Conservation (phyloP, 176 grass and related monocot genomes). For the Chloris gayana region DNA sequence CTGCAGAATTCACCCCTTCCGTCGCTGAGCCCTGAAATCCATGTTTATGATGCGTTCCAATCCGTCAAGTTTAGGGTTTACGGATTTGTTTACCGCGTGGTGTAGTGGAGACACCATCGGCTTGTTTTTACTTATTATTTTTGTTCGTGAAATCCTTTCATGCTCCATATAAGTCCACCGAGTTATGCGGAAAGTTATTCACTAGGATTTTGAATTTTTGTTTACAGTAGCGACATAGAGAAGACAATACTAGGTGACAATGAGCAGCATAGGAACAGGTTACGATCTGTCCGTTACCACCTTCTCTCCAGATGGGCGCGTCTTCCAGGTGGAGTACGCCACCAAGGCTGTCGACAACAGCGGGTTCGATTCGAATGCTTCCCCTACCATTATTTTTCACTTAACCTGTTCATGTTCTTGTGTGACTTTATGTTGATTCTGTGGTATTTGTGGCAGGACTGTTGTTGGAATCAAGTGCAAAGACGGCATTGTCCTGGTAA, state of each 20-base stretch:
- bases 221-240: not conserved
- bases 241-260: conserved; percentile 20
- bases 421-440: conserved; percentile 16
- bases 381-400: not conserved
- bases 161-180: not conserved
- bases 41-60: not conserved
- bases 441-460: conserved; percentile 50
- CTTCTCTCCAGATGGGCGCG: conserved; percentile 83
- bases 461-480: conserved; percentile 92
- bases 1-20: not conserved
- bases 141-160: not conserved
- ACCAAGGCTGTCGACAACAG: conserved; percentile 90
- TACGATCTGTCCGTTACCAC: conserved; percentile 92
- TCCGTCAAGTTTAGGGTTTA: conserved; percentile 12
- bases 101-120: not conserved
- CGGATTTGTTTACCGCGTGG: not conserved
- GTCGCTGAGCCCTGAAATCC: not conserved
- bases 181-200: not conserved
- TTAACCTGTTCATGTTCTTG: not conserved
- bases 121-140: not conserved
- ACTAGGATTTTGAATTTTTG: not conserved
- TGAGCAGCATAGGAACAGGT: conserved; percentile 95
- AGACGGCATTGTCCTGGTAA: conserved; percentile 86
- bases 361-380: conserved; percentile 53
- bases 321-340: conserved; percentile 94